Evolutionary conservation across 257 asterid species (phyloP).

Genomic region (Voacanga thouarsii): DNA sequence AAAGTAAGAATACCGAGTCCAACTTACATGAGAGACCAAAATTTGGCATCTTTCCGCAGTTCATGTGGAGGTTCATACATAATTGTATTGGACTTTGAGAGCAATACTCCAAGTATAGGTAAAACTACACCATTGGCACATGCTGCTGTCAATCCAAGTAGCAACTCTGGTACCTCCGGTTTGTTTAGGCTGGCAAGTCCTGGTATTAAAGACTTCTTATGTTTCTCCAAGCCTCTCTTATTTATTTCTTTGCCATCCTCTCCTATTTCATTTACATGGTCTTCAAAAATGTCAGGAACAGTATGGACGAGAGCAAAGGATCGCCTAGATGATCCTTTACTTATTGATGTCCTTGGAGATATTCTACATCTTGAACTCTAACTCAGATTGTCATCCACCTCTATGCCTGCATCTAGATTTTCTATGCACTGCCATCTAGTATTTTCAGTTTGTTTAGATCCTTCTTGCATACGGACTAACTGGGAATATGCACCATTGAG

Average conservation of each 20-base stretch:
- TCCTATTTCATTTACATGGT: not conserved
- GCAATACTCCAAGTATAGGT: no score
- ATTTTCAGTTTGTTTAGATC: slow-evolving; percentile 33
- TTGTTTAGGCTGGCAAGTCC: no score
- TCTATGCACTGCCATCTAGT: slow-evolving; percentile 7
- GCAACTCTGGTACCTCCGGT: no score
- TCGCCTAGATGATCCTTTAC: not conserved
- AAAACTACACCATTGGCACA: no score
- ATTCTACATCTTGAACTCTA: not conserved
- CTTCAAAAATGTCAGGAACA: not conserved
- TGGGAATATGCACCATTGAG: slow-evolving; percentile 68
- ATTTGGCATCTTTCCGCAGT: no score
- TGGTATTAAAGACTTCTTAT: no score
- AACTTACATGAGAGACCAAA: no score
- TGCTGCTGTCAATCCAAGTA: no score
- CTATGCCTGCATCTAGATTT: slow-evolving; percentile 18
- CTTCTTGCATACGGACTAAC: slow-evolving; percentile 68
- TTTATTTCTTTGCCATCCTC: not conserved
- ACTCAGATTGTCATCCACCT: slow-evolving; percentile 19
- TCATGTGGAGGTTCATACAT: no score
- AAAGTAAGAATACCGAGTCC: no score
- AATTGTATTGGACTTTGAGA: no score
- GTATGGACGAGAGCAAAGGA: not conserved
- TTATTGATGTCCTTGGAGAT: not conserved
- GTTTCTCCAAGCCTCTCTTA: no score